Evolutionary conservation across 148 eudicot species (phyloP).

Genomic region (Diospyros kaki): DNA sequence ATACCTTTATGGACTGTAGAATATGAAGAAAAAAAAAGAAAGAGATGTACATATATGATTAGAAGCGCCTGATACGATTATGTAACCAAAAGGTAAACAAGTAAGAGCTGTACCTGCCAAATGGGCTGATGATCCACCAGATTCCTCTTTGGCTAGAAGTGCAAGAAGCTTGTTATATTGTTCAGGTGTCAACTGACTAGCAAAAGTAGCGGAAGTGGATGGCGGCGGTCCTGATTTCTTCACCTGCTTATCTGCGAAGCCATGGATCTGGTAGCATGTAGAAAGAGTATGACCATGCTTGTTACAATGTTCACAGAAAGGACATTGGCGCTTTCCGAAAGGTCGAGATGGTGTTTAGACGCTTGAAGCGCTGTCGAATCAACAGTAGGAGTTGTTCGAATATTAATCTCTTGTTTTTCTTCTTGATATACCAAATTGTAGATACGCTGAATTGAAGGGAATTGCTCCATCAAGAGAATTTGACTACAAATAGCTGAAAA

Average conservation of each 20-base stretch:
- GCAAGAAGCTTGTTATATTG: conserved; percentile 3
- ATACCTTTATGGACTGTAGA: too few species aligned
- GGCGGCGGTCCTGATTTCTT: background rate
- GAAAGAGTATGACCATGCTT: conserved; percentile 3
- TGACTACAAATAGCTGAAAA: conserved; percentile 4
- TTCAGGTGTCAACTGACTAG: background rate
- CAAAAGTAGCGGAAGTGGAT: background rate
- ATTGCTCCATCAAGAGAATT: conserved; percentile 11
- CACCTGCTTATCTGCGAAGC: background rate
- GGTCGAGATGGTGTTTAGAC: background rate
- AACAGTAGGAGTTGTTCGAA: conserved; percentile 3
- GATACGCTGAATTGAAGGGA: conserved; percentile 5
- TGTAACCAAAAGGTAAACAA: background rate
- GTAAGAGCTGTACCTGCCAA: background rate
- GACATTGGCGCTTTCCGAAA: conserved; percentile 7
- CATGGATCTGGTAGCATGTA: background rate
- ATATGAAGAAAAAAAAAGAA: too few species aligned
- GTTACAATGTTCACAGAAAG: conserved; percentile 13
- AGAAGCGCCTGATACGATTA: conserved; percentile 3
- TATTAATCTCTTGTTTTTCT: conserved; percentile 10
- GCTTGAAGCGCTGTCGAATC: conserved; percentile 3
- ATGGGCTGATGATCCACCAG: background rate
- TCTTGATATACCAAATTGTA: conserved; percentile 10
- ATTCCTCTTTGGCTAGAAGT: conserved; percentile 1
- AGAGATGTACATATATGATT: conserved; percentile 7